A percentile compares a stretch with the other conserved stretches of the same genome.
Evolutionary conservation across 495 filamentous ascomycete genomes (phyloP).

Genomic region (Podospora bellae-mahoneyi): DNA sequence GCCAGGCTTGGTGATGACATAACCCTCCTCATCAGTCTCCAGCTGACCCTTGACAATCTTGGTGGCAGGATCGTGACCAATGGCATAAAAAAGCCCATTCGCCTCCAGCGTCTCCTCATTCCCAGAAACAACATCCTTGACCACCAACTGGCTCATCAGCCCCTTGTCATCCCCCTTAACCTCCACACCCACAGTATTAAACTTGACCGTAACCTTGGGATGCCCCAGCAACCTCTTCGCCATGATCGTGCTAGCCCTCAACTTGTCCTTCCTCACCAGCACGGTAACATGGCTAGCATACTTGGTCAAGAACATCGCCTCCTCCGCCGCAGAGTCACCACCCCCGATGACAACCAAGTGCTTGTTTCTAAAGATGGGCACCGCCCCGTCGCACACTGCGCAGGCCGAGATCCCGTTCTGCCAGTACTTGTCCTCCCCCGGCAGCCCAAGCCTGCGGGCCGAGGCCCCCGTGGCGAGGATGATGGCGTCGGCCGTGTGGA

Average conservation of each 20-base stretch:
- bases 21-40: constrained; percentile 77
- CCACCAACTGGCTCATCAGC: constrained; percentile 76
- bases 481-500: constrained; percentile 79
- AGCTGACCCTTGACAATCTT: constrained; percentile 81
- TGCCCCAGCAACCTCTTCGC: constrained; percentile 75
- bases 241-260: constrained; percentile 89
- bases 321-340: constrained; percentile 95
- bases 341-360: constrained; percentile 94
- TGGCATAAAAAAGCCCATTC: constrained; percentile 94
- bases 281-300: constrained; percentile 94
- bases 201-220: constrained; percentile 84
- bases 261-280: constrained; percentile 77
- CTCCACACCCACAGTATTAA: constrained; percentile 75
- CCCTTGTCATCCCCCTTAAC: constrained; percentile 81
- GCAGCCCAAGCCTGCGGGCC: constrained; percentile 72
- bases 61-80: constrained; percentile 95
- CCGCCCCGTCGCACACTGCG: constrained; percentile 95
- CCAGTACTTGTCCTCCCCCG: constrained; percentile 94
- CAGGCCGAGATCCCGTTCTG: constrained; percentile 95
- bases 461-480: constrained; percentile 97
- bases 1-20: constrained; percentile 84
- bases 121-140: constrained; percentile 78
- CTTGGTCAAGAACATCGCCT: constrained; percentile 96
- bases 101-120: constrained; percentile 76
- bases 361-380: constrained; percentile 96